Conservation (phyloP, 306 rosid genomes). For the Biancaea sappan region DNA sequence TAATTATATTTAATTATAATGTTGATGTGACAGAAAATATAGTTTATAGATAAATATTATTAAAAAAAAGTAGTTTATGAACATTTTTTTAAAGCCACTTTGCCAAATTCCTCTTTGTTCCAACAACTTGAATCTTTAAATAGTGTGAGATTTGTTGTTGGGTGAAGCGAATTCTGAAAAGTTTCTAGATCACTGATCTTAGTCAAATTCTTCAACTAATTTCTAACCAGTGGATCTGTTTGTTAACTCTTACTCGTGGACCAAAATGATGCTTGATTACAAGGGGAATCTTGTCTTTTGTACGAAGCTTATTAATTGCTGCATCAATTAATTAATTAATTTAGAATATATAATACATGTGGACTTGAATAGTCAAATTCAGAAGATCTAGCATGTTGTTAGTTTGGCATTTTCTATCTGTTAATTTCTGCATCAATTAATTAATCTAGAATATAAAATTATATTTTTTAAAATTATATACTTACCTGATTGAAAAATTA, state of each 20-base stretch:
- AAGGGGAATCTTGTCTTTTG: neutral
- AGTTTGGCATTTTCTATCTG: neutral
- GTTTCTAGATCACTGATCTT: constrained; percentile 34
- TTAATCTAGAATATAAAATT: too few species aligned
- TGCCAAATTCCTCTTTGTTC: too few species aligned
- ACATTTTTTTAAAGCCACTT: neutral
- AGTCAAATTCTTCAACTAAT: constrained; percentile 44
- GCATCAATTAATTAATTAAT: too few species aligned
- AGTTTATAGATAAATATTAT: too few species aligned
- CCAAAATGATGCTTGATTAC: constrained; percentile 17
- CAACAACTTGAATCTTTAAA: constrained; percentile 3
- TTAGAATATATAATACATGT: too few species aligned
- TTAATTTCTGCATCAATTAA: too few species aligned
- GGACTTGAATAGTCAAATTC: neutral
- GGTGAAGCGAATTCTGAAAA: constrained; percentile 46
- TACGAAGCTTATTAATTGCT: too few species aligned
- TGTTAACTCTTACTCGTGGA: constrained; percentile 33
- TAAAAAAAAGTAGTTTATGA: too few species aligned
- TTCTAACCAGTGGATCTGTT: constrained; percentile 1
- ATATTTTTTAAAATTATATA: too few species aligned
- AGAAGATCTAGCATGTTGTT: neutral
- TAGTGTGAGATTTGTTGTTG: constrained; percentile 25
- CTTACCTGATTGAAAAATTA: too few species aligned
- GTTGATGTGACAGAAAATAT: too few species aligned
- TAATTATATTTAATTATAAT: too few species aligned